These are phyloP conservation scores for Ogataea zsoltii DNA, from an alignment of 805 yeast species.

Conservation along the genomic window DNA sequence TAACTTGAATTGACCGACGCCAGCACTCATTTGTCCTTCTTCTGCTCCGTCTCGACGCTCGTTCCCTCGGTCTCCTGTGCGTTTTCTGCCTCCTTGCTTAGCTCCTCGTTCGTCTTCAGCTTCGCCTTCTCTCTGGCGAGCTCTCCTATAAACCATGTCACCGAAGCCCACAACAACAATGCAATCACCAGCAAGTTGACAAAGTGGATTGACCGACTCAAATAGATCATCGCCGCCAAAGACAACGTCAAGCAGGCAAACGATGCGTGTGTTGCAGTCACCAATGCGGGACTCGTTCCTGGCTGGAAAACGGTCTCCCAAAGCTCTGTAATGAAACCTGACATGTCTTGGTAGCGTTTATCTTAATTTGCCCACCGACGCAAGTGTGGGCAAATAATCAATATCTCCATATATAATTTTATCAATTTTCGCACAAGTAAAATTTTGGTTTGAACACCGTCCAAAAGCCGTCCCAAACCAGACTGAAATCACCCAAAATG, in stretches of 20 bases:
- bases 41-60: neutral
- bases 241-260: slow-evolving; percentile 64
- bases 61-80: neutral
- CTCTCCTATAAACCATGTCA: slow-evolving; percentile 87
- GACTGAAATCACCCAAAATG: neutral
- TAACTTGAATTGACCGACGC: no score
- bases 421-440: neutral
- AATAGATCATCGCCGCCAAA: slow-evolving; percentile 55
- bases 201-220: slow-evolving; percentile 69
- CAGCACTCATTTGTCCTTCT: neutral
- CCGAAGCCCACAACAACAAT: slow-evolving; percentile 67
- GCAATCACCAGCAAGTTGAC: slow-evolving; percentile 45
- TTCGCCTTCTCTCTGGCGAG: slow-evolving; percentile 45
- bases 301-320: slow-evolving; percentile 94
- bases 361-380: neutral
- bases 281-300: slow-evolving; percentile 86
- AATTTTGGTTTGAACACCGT: no score
- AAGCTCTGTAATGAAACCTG: slow-evolving; percentile 59
- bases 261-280: slow-evolving; percentile 86
- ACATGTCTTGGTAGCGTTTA: slow-evolving; percentile 1
- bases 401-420: neutral
- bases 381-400: neutral
- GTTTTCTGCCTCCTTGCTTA: slow-evolving; percentile 11
- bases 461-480: no score
- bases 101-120: slow-evolving; percentile 44